These are phyloP conservation scores for Dryadomyces sulphureus DNA, from an alignment of 2,329 filamentous ascomycete species.

Conservation along the genomic window DNA sequence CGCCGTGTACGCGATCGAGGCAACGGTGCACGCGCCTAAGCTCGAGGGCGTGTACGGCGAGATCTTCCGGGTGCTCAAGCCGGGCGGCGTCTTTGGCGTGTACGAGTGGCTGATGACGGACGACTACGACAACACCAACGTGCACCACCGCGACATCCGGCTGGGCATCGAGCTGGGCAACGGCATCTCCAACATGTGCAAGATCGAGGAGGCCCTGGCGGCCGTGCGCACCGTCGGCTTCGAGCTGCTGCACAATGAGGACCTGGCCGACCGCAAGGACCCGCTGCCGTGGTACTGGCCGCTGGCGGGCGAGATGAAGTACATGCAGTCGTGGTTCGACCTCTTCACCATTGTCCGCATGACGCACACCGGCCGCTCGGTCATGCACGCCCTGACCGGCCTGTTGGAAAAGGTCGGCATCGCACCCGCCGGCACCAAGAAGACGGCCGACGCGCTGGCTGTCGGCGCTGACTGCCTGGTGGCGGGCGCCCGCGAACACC, in stretches of 20 bases:
- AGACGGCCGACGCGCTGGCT: slow-evolving; percentile 85
- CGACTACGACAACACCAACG: slow-evolving; percentile 77
- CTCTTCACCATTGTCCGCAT: slow-evolving; percentile 74
- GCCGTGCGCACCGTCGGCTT: slow-evolving; percentile 86
- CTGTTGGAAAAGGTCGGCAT: slow-evolving; percentile 59
- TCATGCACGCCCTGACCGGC: slow-evolving; percentile 66
- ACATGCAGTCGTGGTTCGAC: slow-evolving; percentile 68
- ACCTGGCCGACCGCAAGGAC: slow-evolving; percentile 66
- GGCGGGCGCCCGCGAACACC: slow-evolving; percentile 69
- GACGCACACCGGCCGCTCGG: slow-evolving; percentile 66
- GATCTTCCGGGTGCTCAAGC: slow-evolving; percentile 91
- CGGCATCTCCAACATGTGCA: slow-evolving; percentile 91
- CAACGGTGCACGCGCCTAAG: slow-evolving; percentile 84
- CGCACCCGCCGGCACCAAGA: slow-evolving; percentile 73
- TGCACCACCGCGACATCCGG: slow-evolving; percentile 76
- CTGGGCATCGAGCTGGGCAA: slow-evolving; percentile 91
- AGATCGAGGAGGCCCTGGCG: slow-evolving; percentile 58
- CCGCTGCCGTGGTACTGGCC: slow-evolving; percentile 88
- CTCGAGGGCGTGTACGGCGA: slow-evolving; percentile 87
- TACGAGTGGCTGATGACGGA: slow-evolving; percentile 99
- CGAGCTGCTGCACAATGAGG: slow-evolving; percentile 67
- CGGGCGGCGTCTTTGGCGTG: slow-evolving; percentile 86
- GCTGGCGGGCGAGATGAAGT: slow-evolving; percentile 68
- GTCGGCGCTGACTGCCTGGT: slow-evolving; percentile 73
- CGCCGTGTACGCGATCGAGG: slow-evolving; percentile 93